A percentile compares a stretch with the other conserved stretches of the same genome.
These are phyloP conservation scores for Rhododendron ferrugineum DNA, from an alignment of 148 eudicot species.

Conservation along the genomic window DNA sequence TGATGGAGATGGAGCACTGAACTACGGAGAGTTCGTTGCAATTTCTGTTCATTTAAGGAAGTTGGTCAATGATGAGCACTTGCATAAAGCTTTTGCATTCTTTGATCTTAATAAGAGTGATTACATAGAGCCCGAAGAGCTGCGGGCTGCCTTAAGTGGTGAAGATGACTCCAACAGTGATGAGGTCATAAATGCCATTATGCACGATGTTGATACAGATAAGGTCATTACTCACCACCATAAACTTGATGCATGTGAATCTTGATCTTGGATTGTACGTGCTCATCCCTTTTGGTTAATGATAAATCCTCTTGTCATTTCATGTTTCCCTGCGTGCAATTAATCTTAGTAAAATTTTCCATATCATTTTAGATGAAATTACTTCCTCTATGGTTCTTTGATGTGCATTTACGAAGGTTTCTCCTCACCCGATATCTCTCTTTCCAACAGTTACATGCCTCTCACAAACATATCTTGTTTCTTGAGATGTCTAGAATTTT, in stretches of 20 bases:
- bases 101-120: slow-evolving; percentile 65
- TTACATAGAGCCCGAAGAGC: slow-evolving; percentile 71
- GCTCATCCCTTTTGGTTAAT: not conserved
- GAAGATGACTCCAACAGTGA: slow-evolving; percentile 44
- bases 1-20: slow-evolving; percentile 60
- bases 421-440: not conserved
- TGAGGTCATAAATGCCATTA: slow-evolving; percentile 65
- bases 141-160: slow-evolving; percentile 55
- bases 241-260: not conserved
- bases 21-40: slow-evolving; percentile 66
- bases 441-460: no score
- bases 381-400: not conserved
- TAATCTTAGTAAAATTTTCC: no score
- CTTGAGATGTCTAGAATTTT: not conserved
- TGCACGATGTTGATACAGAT: slow-evolving; percentile 78
- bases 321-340: not conserved
- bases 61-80: slow-evolving; percentile 75
- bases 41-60: slow-evolving; percentile 59
- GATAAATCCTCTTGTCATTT: not conserved
- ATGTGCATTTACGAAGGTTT: not conserved
- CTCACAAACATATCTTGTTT: not conserved
- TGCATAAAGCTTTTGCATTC: slow-evolving; percentile 64
- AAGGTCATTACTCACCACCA: slow-evolving; percentile 38
- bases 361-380: not conserved
- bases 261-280: slow-evolving; percentile 5